Evolutionary conservation across 805 yeast genomes (phyloP), one percentile per base, ranked within the genome.

Genomic region (Saturnispora galanensis): DNA sequence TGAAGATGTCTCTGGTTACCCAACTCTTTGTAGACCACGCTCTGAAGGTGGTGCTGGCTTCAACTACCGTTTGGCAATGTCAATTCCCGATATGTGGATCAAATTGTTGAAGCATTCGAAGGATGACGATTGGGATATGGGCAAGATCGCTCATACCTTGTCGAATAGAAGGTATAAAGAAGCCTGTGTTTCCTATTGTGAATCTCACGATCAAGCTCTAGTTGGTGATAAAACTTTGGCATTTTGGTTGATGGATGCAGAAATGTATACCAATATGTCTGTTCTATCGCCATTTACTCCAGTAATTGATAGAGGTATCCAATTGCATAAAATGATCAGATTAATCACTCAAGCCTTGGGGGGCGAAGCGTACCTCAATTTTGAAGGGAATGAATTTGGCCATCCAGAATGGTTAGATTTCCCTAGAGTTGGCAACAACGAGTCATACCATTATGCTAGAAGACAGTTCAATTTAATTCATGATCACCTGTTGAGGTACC

Each of bases 401-500:
- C 98, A 90, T 57, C 98, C 97, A 3, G 98, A 90, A 62, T 90
- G 98, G 98, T 74, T 93, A 42, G 98, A 90, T 64, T 93, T 90
- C 72, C 97, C 98, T 11, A 79, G 96, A 56, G 81, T 52, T 28
- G 96, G 96, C 31, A 93, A 90, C 64, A 73, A 73, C 26, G 88
- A 87, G 60, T 81, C 93, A 15, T 90, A 84, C 65, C 93, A 85
- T 65, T 90, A 93, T 58, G 96, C 97, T 2, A 77, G 97, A 59
- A 77, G 98, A 56, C 98, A 90, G 64, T 93, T 89, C 73, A 87
- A 87, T 57, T 72, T 90, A 54, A 76, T 82, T 32, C 81, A 82
- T 44, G 97, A 93, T 59, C 76, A 81, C 26, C 65, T 86, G 49
- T 69, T 93, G 55, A 74, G 96, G 50, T 90, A 90, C 67, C 77